These are phyloP conservation scores for Emericellopsis atlantica DNA, from an alignment of 2,329 filamentous ascomycete species.

Conservation along the genomic window DNA sequence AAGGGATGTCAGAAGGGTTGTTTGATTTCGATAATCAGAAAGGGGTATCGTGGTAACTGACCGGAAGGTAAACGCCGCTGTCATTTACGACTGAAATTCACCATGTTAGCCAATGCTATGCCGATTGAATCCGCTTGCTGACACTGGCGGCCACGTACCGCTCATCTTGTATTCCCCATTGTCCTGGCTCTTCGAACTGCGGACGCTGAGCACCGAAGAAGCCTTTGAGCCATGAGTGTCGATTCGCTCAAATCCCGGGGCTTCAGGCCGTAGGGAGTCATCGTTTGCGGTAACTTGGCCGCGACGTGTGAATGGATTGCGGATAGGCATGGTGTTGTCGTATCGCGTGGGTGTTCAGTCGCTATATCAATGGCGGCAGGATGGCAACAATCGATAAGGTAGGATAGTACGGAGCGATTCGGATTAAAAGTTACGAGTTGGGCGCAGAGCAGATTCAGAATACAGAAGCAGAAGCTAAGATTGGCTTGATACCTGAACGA, in stretches of 20 bases:
- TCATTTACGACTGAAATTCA: conserved; percentile 71
- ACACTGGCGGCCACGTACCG: conserved; percentile 37
- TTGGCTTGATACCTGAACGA: background rate
- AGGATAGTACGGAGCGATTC: too few species aligned
- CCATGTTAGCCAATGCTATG: conserved; percentile 14
- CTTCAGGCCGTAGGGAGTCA: conserved; percentile 36
- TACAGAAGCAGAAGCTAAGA: background rate
- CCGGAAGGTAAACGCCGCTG: conserved; percentile 86
- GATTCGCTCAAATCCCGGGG: conserved; percentile 43
- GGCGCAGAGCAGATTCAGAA: too few species aligned
- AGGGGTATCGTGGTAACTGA: conserved; percentile 30
- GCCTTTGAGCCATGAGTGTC: conserved; percentile 50
- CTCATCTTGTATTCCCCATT: conserved; percentile 70
- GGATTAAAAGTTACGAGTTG: too few species aligned
- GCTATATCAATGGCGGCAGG: too few species aligned
- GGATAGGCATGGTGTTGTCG: conserved; percentile 47
- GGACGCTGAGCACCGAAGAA: conserved; percentile 49
- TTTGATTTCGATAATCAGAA: background rate
- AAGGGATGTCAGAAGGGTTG: background rate
- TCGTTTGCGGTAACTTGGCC: conserved; percentile 29
- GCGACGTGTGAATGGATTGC: conserved; percentile 58
- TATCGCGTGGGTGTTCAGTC: too few species aligned
- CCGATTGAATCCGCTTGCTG: conserved; percentile 2
- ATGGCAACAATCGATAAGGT: too few species aligned
- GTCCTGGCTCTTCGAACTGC: conserved; percentile 46